These are phyloP conservation scores for Phyllosticta citribraziliensis DNA, from an alignment of 2,329 filamentous ascomycete genomes.

Conservation along the genomic window DNA sequence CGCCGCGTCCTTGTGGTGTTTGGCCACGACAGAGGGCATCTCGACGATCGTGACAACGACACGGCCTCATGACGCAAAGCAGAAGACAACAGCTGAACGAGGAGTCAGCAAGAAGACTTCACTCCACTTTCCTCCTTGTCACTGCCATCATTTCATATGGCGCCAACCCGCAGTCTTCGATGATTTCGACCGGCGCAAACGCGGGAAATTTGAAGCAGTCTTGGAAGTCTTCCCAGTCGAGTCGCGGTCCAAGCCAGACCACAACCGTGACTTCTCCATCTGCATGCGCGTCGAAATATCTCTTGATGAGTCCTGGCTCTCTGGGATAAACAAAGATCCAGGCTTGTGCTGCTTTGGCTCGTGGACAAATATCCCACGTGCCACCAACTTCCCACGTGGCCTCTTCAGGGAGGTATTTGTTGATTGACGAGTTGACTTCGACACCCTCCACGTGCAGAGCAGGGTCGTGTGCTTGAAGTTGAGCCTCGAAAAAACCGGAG, in stretches of 20 bases:
- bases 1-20: background rate
- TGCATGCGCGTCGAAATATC: slow-evolving; percentile 33
- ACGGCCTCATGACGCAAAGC: background rate
- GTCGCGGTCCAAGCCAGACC: slow-evolving; percentile 34
- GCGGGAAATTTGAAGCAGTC: slow-evolving; percentile 14
- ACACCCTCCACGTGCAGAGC: slow-evolving; percentile 33
- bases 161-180: slow-evolving; percentile 21
- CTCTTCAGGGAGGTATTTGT: slow-evolving; percentile 35
- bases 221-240: slow-evolving; percentile 32
- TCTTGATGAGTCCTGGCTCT: slow-evolving; percentile 33
- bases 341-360: slow-evolving; percentile 32
- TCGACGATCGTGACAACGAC: background rate
- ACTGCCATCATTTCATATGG: slow-evolving; percentile 25
- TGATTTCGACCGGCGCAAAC: slow-evolving; percentile 15
- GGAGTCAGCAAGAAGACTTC: no score
- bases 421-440: slow-evolving; percentile 34
- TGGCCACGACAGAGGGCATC: background rate
- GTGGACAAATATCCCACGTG: slow-evolving; percentile 33
- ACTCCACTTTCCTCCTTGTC: slow-evolving; percentile 9
- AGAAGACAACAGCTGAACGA: background rate
- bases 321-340: slow-evolving; percentile 48
- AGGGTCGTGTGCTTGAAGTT: slow-evolving; percentile 23
- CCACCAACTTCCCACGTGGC: slow-evolving; percentile 35
- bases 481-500: slow-evolving; percentile 40
- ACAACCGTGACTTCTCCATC: slow-evolving; percentile 23